These are phyloP conservation scores for Gossypium schwendimanii DNA, from an alignment of 441 rosid species.

Conservation along the genomic window DNA sequence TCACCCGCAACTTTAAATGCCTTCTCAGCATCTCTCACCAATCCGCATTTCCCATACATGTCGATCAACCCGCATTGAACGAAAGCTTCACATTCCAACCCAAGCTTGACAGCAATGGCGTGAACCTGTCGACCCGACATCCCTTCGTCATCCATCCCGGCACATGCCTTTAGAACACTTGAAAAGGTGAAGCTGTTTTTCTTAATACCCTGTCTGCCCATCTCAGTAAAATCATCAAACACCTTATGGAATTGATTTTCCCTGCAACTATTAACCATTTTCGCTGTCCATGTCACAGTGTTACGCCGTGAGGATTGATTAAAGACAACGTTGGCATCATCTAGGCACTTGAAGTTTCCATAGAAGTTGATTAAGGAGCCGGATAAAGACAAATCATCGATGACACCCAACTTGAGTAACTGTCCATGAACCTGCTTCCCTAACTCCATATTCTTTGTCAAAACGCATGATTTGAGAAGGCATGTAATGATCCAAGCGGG, in stretches of 20 bases:
- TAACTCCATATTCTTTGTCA: conserved; percentile 33
- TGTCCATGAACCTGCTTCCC: conserved; percentile 62
- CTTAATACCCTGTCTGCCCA: conserved; percentile 38
- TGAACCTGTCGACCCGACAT: conserved; percentile 46
- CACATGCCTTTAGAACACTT: conserved; percentile 48
- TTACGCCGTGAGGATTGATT: conserved; percentile 24
- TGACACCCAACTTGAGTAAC: conserved; percentile 43
- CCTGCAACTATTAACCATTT: conserved; percentile 46
- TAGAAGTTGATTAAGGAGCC: conserved; percentile 50
- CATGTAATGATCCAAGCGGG: conserved; percentile 39
- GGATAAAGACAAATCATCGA: conserved; percentile 24
- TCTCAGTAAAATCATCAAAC: conserved; percentile 36
- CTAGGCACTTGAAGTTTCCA: conserved; percentile 34
- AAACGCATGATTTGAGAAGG: conserved; percentile 47
- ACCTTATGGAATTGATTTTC: conserved; percentile 35
- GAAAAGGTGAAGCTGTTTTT: conserved; percentile 35
- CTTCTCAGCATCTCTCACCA: conserved; percentile 39
- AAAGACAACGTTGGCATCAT: conserved; percentile 36
- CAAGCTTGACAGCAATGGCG: conserved; percentile 42
- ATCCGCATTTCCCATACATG: conserved; percentile 55
- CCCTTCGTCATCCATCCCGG: conserved; percentile 37
- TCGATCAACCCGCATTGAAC: conserved; percentile 47
- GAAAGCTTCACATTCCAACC: conserved; percentile 32
- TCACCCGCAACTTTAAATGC: conserved; percentile 30
- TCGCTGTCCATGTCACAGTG: conserved; percentile 44